Conservation (phyloP, 1,284 basidiomycete species). For the Sanghuangporus baumii region DNA sequence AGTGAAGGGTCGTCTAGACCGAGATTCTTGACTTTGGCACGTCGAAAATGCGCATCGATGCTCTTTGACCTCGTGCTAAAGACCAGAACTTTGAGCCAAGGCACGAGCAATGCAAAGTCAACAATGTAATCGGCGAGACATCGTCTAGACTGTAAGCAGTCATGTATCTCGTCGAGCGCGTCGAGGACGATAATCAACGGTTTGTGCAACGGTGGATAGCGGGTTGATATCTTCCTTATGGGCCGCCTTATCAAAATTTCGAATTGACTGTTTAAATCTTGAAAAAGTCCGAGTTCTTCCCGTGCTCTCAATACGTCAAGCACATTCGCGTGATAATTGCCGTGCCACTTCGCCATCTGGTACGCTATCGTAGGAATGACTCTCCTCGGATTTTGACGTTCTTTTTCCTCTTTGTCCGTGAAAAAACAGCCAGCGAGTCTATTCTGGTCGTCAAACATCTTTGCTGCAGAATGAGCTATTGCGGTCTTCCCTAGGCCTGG, state of each 20-base stretch:
- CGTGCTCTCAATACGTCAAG: background rate
- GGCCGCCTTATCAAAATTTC: background rate
- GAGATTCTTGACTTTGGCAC: background rate
- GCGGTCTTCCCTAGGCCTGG: slow-evolving; percentile 31
- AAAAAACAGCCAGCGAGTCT: slow-evolving; percentile 25
- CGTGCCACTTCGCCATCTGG: background rate
- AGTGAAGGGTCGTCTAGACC: background rate
- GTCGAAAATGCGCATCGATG: background rate
- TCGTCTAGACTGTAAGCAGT: background rate
- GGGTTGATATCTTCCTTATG: background rate
- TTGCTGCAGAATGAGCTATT: slow-evolving; percentile 27
- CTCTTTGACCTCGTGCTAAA: background rate
- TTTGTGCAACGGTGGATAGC: background rate
- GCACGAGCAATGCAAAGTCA: background rate
- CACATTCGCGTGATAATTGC: background rate
- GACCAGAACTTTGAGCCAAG: slow-evolving; percentile 7
- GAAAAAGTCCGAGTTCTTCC: background rate
- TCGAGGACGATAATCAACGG: slow-evolving; percentile 7
- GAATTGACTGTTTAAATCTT: background rate
- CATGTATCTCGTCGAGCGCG: slow-evolving; percentile 2
- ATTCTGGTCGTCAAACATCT: slow-evolving; percentile 24
- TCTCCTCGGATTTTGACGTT: background rate
- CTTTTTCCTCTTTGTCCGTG: background rate
- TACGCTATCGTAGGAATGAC: slow-evolving; percentile 5
- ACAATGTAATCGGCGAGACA: background rate